Conservation (phyloP, 768 basidiomycete species). For the Inosperma sp. region DNA sequence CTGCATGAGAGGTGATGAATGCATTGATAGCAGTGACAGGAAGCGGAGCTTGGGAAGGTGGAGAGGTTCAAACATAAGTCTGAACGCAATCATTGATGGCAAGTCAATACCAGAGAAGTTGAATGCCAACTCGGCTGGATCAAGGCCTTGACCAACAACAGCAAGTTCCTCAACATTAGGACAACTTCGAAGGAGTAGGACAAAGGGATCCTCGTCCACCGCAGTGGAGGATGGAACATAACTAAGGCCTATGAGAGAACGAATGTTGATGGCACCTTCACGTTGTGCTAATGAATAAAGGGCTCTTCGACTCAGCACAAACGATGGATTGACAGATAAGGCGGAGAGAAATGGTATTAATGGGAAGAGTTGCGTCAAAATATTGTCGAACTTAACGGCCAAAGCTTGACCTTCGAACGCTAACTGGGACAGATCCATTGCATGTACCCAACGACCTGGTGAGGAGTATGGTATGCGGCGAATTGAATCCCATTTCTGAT, state of each 20-base stretch:
- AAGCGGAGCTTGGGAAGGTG: constrained; percentile 54
- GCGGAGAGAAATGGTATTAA: constrained; percentile 58
- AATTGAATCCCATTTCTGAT: constrained; percentile 84
- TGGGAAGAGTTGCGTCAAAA: constrained; percentile 61
- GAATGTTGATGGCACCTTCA: constrained; percentile 47
- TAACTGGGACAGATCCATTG: constrained; percentile 63
- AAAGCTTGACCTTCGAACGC: constrained; percentile 41
- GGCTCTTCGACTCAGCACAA: constrained; percentile 58
- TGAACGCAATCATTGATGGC: constrained; percentile 31
- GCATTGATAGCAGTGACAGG: constrained; percentile 61
- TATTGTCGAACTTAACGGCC: constrained; percentile 53
- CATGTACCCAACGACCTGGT: constrained; percentile 83
- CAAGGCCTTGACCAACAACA: constrained; percentile 55
- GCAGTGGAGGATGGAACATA: constrained; percentile 38
- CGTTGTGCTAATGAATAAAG: constrained; percentile 48
- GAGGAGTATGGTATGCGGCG: constrained; percentile 82
- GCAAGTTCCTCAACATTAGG: constrained; percentile 59
- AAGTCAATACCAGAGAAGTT: constrained; percentile 24
- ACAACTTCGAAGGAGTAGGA: constrained; percentile 52
- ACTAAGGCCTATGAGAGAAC: constrained; percentile 50
- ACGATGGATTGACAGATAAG: constrained; percentile 51
- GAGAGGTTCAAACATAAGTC: constrained; percentile 39
- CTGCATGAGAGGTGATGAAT: constrained; percentile 58
- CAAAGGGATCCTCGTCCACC: constrained; percentile 51
- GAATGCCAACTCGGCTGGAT: constrained; percentile 46